Percentiles rank a stretch among this genome's conserved stretches.
These are phyloP conservation scores for Ceratobasidium sp. DNA, from an alignment of 1,284 basidiomycete genomes.

Conservation along the genomic window DNA sequence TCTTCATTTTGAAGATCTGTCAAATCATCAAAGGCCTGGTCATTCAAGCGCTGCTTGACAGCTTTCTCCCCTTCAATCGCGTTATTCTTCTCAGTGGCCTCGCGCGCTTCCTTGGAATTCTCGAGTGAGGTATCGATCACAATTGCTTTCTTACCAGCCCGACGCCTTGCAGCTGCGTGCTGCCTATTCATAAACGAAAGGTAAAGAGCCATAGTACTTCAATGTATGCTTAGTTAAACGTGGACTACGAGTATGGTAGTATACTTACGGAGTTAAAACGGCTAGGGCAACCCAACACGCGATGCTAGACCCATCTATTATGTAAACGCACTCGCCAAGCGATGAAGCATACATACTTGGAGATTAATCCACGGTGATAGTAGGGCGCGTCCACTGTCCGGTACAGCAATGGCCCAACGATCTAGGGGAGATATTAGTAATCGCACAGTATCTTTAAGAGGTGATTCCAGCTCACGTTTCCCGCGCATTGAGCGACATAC, in stretches of 20 bases:
- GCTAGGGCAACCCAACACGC: slow-evolving; percentile 61
- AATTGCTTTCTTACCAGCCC: slow-evolving; percentile 60
- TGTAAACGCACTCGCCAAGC: not conserved
- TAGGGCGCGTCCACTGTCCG: slow-evolving; percentile 61
- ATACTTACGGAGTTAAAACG: slow-evolving; percentile 56
- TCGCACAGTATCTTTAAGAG: not conserved
- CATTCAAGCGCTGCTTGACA: slow-evolving; percentile 56
- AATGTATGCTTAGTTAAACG: not conserved
- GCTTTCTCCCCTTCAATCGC: slow-evolving; percentile 51
- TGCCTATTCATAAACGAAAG: slow-evolving; percentile 61
- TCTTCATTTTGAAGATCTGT: slow-evolving; percentile 65
- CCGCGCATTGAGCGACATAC: slow-evolving; percentile 64
- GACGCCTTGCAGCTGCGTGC: slow-evolving; percentile 59
- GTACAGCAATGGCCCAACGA: slow-evolving; percentile 62
- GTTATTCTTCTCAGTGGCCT: slow-evolving; percentile 49
- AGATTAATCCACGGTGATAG: slow-evolving; percentile 60
- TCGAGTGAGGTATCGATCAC: slow-evolving; percentile 65
- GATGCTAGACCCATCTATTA: slow-evolving; percentile 54
- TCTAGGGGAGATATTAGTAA: slow-evolving; percentile 52
- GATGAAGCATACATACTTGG: slow-evolving; percentile 54
- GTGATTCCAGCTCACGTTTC: slow-evolving; percentile 57
- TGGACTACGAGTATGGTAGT: not conserved
- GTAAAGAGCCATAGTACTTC: slow-evolving; percentile 59
- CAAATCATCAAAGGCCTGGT: slow-evolving; percentile 64
- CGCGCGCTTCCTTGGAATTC: slow-evolving; percentile 52